phyloP scores from a whole-genome alignment of 352 stramenopile genomes.

The Sclerospora graminicola region DNA sequence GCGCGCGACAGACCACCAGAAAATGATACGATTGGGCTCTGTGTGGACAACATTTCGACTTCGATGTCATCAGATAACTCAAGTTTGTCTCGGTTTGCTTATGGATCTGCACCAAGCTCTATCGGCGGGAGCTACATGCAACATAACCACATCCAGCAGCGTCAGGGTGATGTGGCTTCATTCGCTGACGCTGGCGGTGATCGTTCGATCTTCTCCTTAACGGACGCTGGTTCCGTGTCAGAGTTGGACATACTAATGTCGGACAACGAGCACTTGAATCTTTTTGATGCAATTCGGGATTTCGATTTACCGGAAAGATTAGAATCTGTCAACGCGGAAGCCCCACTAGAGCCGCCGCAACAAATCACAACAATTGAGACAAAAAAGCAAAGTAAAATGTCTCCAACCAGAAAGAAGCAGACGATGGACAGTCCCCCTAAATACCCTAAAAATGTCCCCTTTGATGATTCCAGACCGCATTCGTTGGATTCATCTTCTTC shows the following conservation, averaged over 20 bases:
- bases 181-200: slow-evolving; percentile 3
- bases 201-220: slow-evolving; percentile 6
- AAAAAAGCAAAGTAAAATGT: slow-evolving; percentile 6
- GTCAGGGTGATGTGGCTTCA: slow-evolving; percentile 7
- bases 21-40: slow-evolving; percentile 57
- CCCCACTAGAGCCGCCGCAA: slow-evolving; percentile 6
- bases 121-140: slow-evolving; percentile 17
- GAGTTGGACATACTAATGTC: slow-evolving; percentile 51
- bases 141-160: slow-evolving; percentile 10
- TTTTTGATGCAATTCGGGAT: slow-evolving; percentile 65
- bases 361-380: slow-evolving; percentile 7
- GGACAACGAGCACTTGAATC: slow-evolving; percentile 50
- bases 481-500: slow-evolving; percentile 22
- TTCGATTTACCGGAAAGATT: slow-evolving; percentile 35
- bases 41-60: slow-evolving; percentile 51
- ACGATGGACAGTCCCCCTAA: slow-evolving; percentile 8
- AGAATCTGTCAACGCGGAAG: slow-evolving; percentile 5
- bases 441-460: slow-evolving; percentile 12
- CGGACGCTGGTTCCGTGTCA: slow-evolving; percentile 13
- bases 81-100: slow-evolving; percentile 15
- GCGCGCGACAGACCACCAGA: slow-evolving; percentile 20
- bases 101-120: slow-evolving; percentile 15
- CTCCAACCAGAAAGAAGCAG: slow-evolving; percentile 7
- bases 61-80: slow-evolving; percentile 35
- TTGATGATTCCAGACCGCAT: slow-evolving; percentile 13